Evolutionary conservation across 805 yeast species (phyloP).

Genomic region (Wickerhamomyces mucosus): DNA sequence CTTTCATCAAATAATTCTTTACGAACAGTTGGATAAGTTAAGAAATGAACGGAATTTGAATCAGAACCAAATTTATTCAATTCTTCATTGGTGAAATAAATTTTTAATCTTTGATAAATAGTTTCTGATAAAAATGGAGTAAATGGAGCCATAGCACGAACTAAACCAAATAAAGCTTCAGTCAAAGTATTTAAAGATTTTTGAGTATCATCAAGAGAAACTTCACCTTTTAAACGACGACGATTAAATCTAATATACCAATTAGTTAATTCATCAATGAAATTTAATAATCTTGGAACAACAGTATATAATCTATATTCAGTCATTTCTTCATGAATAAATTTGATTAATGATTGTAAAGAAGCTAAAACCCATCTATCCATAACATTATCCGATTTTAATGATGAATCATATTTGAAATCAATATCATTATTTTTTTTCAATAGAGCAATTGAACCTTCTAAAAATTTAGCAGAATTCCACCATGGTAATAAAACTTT

Average conservation of each 20-base stretch:
- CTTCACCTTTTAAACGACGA: conserved; percentile 94
- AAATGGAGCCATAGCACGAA: conserved; percentile 97
- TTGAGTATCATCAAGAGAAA: conserved; percentile 74
- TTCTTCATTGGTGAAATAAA: conserved; percentile 49
- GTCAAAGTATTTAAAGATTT: conserved; percentile 85
- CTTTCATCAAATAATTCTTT: conserved; percentile 70
- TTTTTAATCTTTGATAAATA: conserved; percentile 69
- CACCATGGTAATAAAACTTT: conserved; percentile 97
- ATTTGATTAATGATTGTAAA: conserved; percentile 82
- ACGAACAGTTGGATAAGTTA: conserved; percentile 80
- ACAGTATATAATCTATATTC: conserved; percentile 91
- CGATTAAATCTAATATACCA: conserved; percentile 99
- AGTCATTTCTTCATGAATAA: conserved; percentile 82
- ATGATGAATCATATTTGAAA: conserved; percentile 60
- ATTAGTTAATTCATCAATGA: conserved; percentile 92
- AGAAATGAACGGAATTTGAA: conserved; percentile 83
- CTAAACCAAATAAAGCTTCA: conserved; percentile 80
- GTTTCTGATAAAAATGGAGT: conserved; percentile 93
- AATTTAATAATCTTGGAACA: conserved; percentile 80
- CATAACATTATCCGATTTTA: conserved; percentile 80
- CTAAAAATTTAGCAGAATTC: conserved; percentile 94
- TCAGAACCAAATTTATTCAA: conserved; percentile 46
- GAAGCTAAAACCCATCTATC: conserved; percentile 96
- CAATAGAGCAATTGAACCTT: conserved; percentile 81
- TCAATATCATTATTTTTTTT: conserved; percentile 65